phyloP scores from a whole-genome alignment of 2,329 filamentous ascomycete species.

The Penicillium sp. region DNA sequence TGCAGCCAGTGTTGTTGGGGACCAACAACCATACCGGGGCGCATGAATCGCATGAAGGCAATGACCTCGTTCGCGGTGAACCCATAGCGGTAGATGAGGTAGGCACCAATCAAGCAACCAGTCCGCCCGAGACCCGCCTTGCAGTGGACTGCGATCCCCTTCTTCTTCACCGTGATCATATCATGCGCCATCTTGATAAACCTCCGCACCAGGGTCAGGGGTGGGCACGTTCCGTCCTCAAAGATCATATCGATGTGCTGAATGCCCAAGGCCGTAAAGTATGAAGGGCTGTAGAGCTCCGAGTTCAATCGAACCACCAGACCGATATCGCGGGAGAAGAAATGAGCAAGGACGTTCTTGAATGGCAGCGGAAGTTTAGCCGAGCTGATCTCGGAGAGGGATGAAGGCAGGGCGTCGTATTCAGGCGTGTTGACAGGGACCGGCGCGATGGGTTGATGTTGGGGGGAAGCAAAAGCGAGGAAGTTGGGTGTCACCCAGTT shows the following conservation, averaged over 20 bases:
- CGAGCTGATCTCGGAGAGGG: slow-evolving; percentile 63
- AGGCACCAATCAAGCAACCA: slow-evolving; percentile 92
- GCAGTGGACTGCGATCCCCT: slow-evolving; percentile 95
- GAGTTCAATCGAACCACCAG: slow-evolving; percentile 94
- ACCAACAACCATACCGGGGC: slow-evolving; percentile 96
- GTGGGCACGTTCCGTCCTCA: slow-evolving; percentile 93
- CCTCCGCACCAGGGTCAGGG: slow-evolving; percentile 79
- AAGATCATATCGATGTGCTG: slow-evolving; percentile 99
- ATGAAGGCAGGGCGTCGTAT: slow-evolving; percentile 69
- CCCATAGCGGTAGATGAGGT: slow-evolving; percentile 92
- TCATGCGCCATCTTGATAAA: slow-evolving; percentile 94
- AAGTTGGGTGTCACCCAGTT: slow-evolving; percentile 98
- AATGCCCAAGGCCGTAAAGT: slow-evolving; percentile 92
- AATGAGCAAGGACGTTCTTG: slow-evolving; percentile 92
- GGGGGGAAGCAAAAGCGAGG: slow-evolving; percentile 91
- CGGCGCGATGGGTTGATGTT: slow-evolving; percentile 68
- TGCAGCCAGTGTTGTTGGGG: slow-evolving; percentile 99
- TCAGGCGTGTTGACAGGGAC: slow-evolving; percentile 67
- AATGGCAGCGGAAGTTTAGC: slow-evolving; percentile 75
- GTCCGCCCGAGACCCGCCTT: slow-evolving; percentile 95
- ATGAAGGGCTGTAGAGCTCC: slow-evolving; percentile 91
- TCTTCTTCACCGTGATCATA: slow-evolving; percentile 84
- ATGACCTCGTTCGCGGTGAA: slow-evolving; percentile 98
- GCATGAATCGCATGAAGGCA: slow-evolving; percentile 98
- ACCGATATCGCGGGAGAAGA: slow-evolving; percentile 79